phyloP scores from a whole-genome alignment of 495 filamentous ascomycete species.

The Hyphodiscus hymeniophilus region DNA sequence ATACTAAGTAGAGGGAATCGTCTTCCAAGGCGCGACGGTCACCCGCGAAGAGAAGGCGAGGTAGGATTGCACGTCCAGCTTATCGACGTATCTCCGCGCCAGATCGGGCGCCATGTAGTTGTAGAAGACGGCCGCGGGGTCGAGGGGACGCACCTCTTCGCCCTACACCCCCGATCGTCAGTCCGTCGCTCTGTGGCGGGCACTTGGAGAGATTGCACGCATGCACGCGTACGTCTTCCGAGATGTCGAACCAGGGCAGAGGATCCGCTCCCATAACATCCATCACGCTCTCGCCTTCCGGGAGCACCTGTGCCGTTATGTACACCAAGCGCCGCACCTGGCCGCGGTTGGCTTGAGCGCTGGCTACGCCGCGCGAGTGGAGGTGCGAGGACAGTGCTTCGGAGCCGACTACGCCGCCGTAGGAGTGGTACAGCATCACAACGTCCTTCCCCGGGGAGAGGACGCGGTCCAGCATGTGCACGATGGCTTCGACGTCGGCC shows the following conservation, averaged over 20 bases:
- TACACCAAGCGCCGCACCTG: conserved; percentile 12
- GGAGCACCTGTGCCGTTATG: conserved; percentile 5
- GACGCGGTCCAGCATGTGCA: conserved; percentile 45
- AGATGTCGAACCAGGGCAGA: conserved; percentile 13
- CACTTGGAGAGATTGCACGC: background rate
- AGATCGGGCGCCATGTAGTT: conserved; percentile 8
- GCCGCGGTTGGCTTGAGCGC: conserved; percentile 7
- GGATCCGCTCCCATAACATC: conserved; percentile 2
- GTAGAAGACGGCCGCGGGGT: conserved; percentile 17
- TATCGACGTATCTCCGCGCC: conserved; percentile 6
- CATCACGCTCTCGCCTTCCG: conserved; percentile 10
- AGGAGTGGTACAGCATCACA: conserved; percentile 32
- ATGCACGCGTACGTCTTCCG: background rate
- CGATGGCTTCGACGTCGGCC: conserved; percentile 39
- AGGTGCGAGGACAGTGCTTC: conserved; percentile 23
- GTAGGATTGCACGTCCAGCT: conserved; percentile 11
- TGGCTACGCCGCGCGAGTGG: conserved; percentile 1
- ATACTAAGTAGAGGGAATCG: conserved; percentile 8
- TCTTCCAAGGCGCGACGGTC: conserved; percentile 10
- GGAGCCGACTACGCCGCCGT: conserved; percentile 30
- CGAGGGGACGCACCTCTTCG: conserved; percentile 1
- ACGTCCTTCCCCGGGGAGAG: conserved; percentile 26
- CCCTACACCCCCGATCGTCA: background rate
- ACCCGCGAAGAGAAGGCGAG: conserved; percentile 7
- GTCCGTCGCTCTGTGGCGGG: background rate